Percentiles rank a stretch among this genome's conserved stretches.
phyloP scores from a whole-genome alignment of 371 early-diverging fungal species.

The Rhizopus stolonifer region DNA sequence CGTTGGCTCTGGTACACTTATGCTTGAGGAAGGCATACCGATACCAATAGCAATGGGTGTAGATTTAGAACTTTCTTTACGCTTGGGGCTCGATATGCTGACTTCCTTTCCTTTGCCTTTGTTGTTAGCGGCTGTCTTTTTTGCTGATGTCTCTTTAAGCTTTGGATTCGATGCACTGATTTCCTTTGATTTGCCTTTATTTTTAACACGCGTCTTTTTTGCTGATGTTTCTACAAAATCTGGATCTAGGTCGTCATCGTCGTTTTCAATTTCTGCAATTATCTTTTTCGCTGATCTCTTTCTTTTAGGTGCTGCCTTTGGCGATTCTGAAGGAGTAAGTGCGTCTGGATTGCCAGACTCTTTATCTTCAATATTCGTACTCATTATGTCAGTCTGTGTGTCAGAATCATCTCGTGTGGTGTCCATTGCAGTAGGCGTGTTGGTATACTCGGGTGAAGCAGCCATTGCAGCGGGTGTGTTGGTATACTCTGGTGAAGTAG shows the following conservation, averaged over 20 bases:
- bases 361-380: too few relatives aligned
- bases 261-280: not conserved
- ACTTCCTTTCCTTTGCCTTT: too few relatives aligned
- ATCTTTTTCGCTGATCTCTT: not conserved
- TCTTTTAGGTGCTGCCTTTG: too few relatives aligned
- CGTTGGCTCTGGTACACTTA: not conserved
- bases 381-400: too few relatives aligned
- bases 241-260: too few relatives aligned
- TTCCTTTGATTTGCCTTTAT: not conserved
- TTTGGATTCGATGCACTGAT: not conserved
- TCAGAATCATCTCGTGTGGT: too few relatives aligned
- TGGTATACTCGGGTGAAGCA: conserved; percentile 1
- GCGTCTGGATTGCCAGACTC: too few relatives aligned
- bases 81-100: too few relatives aligned
- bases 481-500: not conserved
- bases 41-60: conserved; percentile 11
- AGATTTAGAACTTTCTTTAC: not conserved
- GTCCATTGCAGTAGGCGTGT: not conserved
- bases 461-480: not conserved
- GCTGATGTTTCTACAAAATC: too few relatives aligned
- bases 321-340: too few relatives aligned
- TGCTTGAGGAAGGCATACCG: not conserved
- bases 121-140: too few relatives aligned
- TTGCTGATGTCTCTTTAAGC: not conserved
- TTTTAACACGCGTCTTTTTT: not conserved